Percentiles rank a stretch among this genome's conserved stretches.
phyloP scores from a whole-genome alignment of 345 rosid species.

The Streptanthus diversifolius region DNA sequence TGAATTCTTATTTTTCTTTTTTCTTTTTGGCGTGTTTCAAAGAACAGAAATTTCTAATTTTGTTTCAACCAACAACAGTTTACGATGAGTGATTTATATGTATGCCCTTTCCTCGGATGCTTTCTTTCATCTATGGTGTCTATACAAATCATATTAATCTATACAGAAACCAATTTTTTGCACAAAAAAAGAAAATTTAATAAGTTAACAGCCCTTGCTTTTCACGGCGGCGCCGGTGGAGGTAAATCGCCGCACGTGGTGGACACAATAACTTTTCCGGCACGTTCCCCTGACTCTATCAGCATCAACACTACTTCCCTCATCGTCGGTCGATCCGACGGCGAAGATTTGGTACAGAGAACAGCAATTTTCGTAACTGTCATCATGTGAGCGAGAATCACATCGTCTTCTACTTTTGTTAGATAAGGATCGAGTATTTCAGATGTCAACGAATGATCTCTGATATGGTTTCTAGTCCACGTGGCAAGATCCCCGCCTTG shows the following conservation, averaged over 20 bases:
- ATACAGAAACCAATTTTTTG: constrained; percentile 14
- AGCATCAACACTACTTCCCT: constrained; percentile 81
- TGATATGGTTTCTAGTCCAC: constrained; percentile 60
- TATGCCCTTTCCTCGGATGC: neutral
- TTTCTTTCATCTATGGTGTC: constrained; percentile 22
- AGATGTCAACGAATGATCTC: constrained; percentile 46
- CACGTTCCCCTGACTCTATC: constrained; percentile 59
- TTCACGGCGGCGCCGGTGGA: constrained; percentile 27
- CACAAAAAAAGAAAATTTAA: neutral
- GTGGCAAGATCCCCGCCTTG: constrained; percentile 92
- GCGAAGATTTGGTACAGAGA: constrained; percentile 64
- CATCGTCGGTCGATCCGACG: constrained; percentile 83
- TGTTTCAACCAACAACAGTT: neutral
- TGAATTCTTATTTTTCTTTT: neutral
- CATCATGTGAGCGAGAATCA: constrained; percentile 61
- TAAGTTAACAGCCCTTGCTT: neutral
- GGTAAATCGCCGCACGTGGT: constrained; percentile 38
- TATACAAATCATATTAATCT: constrained; percentile 36
- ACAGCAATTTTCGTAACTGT: constrained; percentile 73
- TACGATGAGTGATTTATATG: constrained; percentile 12
- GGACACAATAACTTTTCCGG: constrained; percentile 41
- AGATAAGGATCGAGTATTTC: constrained; percentile 62
- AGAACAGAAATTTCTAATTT: neutral
- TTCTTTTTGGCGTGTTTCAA: neutral
- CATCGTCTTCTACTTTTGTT: constrained; percentile 49